Conservation (phyloP, 2,329 filamentous ascomycete genomes). For the Aspergillus carbonarius region DNA sequence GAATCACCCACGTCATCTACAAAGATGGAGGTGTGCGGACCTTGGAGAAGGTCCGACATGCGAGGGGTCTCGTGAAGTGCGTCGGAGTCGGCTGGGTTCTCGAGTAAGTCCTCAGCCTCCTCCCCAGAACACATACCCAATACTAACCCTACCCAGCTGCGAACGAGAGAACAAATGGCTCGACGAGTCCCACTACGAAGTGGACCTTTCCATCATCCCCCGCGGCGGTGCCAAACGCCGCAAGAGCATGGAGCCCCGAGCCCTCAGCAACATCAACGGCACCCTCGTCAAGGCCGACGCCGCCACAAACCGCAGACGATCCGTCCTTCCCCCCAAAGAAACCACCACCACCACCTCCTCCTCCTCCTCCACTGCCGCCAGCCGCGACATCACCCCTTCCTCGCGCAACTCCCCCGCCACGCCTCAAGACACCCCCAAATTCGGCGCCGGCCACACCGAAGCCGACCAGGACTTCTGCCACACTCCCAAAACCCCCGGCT, state of each 20-base stretch:
- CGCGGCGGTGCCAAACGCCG: conserved; percentile 70
- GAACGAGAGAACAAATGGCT: conserved; percentile 75
- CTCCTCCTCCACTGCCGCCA: conserved; percentile 11
- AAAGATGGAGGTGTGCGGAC: conserved; percentile 82
- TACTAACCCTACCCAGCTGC: conserved; percentile 54
- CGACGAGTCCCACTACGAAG: conserved; percentile 67
- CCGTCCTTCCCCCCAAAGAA: conserved; percentile 31
- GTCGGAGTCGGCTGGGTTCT: conserved; percentile 87
- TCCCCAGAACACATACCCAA: not conserved
- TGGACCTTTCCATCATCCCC: conserved; percentile 66
- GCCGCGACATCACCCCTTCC: conserved; percentile 36
- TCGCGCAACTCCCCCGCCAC: conserved; percentile 15
- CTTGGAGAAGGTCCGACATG: conserved; percentile 74
- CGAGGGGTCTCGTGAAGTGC: conserved; percentile 73
- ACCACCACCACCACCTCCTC: no score
- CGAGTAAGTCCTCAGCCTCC: conserved; percentile 65
- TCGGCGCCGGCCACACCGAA: conserved; percentile 19
- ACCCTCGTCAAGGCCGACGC: conserved; percentile 50
- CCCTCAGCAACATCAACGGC: conserved; percentile 67
- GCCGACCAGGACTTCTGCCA: conserved; percentile 22
- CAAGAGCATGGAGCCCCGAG: conserved; percentile 78
- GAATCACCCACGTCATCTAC: conserved; percentile 85
- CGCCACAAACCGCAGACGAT: conserved; percentile 29
- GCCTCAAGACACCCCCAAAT: conserved; percentile 13
- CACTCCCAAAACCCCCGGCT: conserved; percentile 36